phyloP scores from a whole-genome alignment of 179 eudicot species.

The Vitellaria paradoxa region DNA sequence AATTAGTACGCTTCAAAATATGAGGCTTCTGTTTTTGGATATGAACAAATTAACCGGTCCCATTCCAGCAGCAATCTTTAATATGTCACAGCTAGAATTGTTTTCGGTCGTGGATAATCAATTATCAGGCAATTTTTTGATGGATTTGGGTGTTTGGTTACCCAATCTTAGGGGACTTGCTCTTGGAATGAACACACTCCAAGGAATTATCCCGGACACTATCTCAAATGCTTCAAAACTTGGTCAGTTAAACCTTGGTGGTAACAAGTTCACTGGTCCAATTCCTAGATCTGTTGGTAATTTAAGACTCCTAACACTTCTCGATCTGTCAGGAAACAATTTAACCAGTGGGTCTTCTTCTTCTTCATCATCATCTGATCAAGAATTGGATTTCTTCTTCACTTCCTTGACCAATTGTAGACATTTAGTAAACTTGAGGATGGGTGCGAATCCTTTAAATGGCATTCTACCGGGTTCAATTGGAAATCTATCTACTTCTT shows the following conservation, averaged over 20 bases:
- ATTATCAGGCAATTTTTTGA: not conserved
- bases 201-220: not conserved
- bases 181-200: not conserved
- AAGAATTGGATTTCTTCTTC: not conserved
- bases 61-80: slow-evolving; percentile 6
- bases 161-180: not conserved
- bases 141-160: not conserved
- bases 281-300: not conserved
- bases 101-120: not conserved
- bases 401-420: not conserved
- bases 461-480: not conserved
- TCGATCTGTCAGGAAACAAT: not conserved
- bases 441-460: not conserved
- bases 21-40: not conserved
- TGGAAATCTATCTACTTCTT: slow-evolving; percentile 8
- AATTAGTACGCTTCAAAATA: not conserved
- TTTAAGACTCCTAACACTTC: not conserved
- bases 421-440: not conserved
- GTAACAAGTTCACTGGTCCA: not conserved
- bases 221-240: slow-evolving; percentile 7
- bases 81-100: not conserved
- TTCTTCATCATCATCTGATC: not conserved
- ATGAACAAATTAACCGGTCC: not conserved
- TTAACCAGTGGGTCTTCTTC: not conserved
- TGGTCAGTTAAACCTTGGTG: not conserved